Evolutionary conservation across 371 early-diverging fungal species (phyloP).

Genomic region (Apophysomyces elegans): DNA sequence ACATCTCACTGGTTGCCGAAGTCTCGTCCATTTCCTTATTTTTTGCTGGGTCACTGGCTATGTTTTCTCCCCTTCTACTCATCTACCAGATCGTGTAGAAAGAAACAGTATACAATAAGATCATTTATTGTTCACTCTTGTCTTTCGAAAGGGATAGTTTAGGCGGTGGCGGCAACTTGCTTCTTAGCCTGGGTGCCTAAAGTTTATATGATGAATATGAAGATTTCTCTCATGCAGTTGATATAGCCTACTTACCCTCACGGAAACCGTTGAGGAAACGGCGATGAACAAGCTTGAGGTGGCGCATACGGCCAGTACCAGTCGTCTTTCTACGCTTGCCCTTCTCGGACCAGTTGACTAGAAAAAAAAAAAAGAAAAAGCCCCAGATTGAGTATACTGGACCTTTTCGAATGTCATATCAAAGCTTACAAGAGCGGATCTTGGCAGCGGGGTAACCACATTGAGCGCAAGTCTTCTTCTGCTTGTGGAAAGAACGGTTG

Average conservation of each 20-base stretch:
- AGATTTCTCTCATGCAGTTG: not conserved
- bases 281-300: slow-evolving; percentile 92
- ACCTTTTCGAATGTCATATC: not conserved
- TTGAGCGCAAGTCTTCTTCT: slow-evolving; percentile 99
- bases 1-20: no score
- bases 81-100: not conserved
- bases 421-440: slow-evolving; percentile 88
- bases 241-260: slow-evolving; percentile 59
- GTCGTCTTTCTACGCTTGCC: slow-evolving; percentile 97
- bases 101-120: slow-evolving; percentile 2
- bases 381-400: not conserved
- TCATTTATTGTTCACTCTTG: not conserved
- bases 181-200: slow-evolving; percentile 20
- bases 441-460: slow-evolving; percentile 99
- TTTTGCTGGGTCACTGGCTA: no score
- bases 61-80: not conserved
- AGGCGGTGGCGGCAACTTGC: slow-evolving; percentile 16
- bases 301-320: slow-evolving; percentile 98
- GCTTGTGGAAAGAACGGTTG: slow-evolving; percentile 98
- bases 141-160: not conserved
- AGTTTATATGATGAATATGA: not conserved
- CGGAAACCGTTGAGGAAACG: slow-evolving; percentile 99
- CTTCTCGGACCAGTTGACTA: slow-evolving; percentile 97
- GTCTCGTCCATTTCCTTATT: no score
- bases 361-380: not conserved